Evolutionary conservation across 805 yeast species (phyloP).

Genomic region (Kurtzmaniella fragi): DNA sequence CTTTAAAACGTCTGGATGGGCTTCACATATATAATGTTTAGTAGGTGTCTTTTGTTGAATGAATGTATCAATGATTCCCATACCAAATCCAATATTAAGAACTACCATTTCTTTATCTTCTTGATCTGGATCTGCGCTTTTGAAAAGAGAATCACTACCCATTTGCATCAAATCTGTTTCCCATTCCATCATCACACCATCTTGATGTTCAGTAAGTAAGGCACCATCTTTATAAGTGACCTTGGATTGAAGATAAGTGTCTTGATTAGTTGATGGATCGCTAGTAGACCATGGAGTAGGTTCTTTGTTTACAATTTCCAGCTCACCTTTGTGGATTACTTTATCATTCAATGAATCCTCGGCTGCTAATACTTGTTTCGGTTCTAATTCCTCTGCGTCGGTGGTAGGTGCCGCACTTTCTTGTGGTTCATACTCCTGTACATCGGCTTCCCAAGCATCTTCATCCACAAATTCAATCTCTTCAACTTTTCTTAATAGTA

Average conservation of each 20-base stretch:
- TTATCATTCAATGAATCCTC: too few relatives aligned
- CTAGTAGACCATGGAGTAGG: conserved; percentile 4
- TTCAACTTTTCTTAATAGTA: conserved; percentile 65
- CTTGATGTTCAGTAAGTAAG: conserved; percentile 67
- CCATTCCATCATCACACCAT: conserved; percentile 99
- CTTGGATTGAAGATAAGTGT: conserved; percentile 58
- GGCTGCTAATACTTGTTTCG: conserved; percentile 1
- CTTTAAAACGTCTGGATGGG: conserved; percentile 84
- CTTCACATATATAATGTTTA: conserved; percentile 85
- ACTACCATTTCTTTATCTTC: conserved; percentile 43
- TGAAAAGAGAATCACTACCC: conserved; percentile 72
- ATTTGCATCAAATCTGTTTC: conserved; percentile 76
- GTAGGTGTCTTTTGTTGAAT: conserved; percentile 50
- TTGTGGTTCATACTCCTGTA: conserved; percentile 7
- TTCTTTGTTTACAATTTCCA: not conserved
- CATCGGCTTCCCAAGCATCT: conserved; percentile 12
- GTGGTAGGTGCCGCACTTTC: conserved; percentile 8
- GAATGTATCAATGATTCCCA: conserved; percentile 89
- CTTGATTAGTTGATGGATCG: conserved; percentile 62
- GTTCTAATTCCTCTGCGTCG: conserved; percentile 21
- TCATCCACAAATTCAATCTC: conserved; percentile 61
- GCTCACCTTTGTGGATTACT: too few relatives aligned
- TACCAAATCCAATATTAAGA: conserved; percentile 89
- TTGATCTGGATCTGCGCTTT: conserved; percentile 26
- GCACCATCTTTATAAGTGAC: conserved; percentile 66